phyloP scores from a whole-genome alignment of 495 filamentous ascomycete species.

The Stereocaulon alpinum region DNA sequence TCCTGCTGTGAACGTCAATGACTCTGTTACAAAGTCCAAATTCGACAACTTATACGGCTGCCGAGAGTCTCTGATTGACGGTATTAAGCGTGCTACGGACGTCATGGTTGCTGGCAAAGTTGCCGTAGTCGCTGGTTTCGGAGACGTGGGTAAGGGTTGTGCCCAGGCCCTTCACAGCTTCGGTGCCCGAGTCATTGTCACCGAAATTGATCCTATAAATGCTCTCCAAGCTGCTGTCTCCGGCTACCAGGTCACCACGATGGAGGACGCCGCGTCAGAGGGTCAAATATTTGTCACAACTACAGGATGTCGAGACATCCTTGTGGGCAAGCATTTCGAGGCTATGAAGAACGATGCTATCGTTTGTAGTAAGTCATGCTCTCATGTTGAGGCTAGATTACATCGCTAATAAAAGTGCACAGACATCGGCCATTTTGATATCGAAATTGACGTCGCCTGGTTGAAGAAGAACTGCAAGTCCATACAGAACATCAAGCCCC shows the following conservation, averaged over 20 bases:
- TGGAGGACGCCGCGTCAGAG: slow-evolving; percentile 81
- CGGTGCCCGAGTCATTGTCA: slow-evolving; percentile 94
- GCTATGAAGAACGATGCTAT: slow-evolving; percentile 97
- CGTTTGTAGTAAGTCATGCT: slow-evolving; percentile 74
- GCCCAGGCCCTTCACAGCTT: slow-evolving; percentile 89
- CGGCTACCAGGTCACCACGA: slow-evolving; percentile 91
- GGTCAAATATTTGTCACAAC: slow-evolving; percentile 99
- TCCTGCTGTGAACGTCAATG: slow-evolving; percentile 98
- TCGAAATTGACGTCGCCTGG: slow-evolving; percentile 99
- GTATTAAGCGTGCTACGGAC: slow-evolving; percentile 99
- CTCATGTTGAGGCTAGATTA: background rate
- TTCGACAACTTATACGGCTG: slow-evolving; percentile 99
- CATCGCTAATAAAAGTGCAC: background rate
- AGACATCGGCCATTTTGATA: slow-evolving; percentile 99
- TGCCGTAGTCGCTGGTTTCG: slow-evolving; percentile 92
- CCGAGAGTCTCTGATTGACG: slow-evolving; percentile 96
- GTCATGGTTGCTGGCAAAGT: slow-evolving; percentile 99
- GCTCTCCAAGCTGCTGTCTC: slow-evolving; percentile 97
- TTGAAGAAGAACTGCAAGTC: slow-evolving; percentile 90
- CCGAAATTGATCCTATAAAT: slow-evolving; percentile 99
- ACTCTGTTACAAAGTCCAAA: slow-evolving; percentile 98
- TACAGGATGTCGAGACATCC: slow-evolving; percentile 96
- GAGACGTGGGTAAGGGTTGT: slow-evolving; percentile 99
- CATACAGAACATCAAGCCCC: slow-evolving; percentile 97
- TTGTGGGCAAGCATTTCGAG: slow-evolving; percentile 87